Percentiles rank a stretch among this genome's conserved stretches.
Conservation (phyloP, 352 stramenopile genomes). For the Globisporangium carolinianum region DNA sequence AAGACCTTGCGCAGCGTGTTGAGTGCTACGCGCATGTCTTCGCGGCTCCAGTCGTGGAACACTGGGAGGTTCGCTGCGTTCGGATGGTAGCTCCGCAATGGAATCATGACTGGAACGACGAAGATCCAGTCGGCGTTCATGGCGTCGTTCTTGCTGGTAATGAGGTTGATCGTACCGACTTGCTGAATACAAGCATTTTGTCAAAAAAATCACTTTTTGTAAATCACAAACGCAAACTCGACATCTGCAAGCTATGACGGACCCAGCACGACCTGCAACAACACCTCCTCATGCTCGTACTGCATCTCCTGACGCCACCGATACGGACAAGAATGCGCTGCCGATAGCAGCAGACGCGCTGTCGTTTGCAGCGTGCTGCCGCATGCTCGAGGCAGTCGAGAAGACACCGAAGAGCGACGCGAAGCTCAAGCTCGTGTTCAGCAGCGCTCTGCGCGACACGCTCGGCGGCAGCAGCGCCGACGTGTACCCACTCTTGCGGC, state of each 20-base stretch:
- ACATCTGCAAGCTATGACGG: too few species aligned
- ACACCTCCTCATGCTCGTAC: neutral
- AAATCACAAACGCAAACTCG: too few species aligned
- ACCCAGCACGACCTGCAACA: neutral
- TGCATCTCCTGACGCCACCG: too few species aligned
- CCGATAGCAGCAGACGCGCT: conserved; percentile 15
- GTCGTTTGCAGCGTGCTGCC: conserved; percentile 70
- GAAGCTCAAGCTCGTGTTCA: conserved; percentile 78
- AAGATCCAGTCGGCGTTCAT: neutral
- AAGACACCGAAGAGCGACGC: conserved; percentile 62
- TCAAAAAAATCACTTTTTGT: too few species aligned
- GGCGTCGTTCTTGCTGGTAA: neutral
- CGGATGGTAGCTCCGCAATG: neutral
- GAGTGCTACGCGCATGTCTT: conserved; percentile 3
- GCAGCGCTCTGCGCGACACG: conserved; percentile 42
- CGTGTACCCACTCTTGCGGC: conserved; percentile 66
- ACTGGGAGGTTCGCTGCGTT: neutral
- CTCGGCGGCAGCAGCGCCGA: conserved; percentile 35
- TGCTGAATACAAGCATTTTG: neutral
- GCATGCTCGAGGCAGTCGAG: conserved; percentile 63
- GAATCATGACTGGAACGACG: neutral
- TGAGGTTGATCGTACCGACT: neutral
- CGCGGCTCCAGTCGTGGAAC: conserved; percentile 1
- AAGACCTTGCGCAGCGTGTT: neutral
- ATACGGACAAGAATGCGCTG: too few species aligned